A percentile compares a stretch with the other conserved stretches of the same genome.
Conservation (phyloP, 768 basidiomycete species). For the Leucocoprinus sp. region DNA sequence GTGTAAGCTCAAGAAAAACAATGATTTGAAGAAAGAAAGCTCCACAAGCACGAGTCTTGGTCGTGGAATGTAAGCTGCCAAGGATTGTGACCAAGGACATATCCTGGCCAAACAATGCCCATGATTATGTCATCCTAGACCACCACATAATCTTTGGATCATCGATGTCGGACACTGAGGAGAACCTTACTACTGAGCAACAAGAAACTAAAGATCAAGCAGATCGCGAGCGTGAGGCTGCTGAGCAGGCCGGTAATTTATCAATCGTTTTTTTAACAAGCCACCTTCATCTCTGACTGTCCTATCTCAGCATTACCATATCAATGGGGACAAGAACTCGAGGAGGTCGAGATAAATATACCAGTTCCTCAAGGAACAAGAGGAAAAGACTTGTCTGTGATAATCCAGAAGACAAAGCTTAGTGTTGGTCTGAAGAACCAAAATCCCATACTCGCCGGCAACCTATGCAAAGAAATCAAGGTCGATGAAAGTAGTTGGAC, state of each 20-base stretch:
- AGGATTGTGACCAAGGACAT: constrained; percentile 7
- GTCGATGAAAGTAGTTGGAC: constrained; percentile 98
- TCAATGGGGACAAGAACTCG: constrained; percentile 83
- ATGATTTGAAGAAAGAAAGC: constrained; percentile 3
- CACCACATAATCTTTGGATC: constrained; percentile 7
- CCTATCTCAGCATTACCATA: constrained; percentile 70
- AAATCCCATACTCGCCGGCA: constrained; percentile 81
- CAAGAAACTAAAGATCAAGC: constrained; percentile 63
- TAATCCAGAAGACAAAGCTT: constrained; percentile 76
- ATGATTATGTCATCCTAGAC: constrained; percentile 13
- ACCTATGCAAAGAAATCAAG: constrained; percentile 89
- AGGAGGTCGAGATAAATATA: constrained; percentile 75
- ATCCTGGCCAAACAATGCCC: constrained; percentile 16
- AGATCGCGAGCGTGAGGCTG: constrained; percentile 58
- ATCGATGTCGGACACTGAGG: constrained; percentile 23
- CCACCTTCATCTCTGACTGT: constrained; percentile 13
- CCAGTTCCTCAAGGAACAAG: constrained; percentile 86
- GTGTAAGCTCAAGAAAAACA: constrained; percentile 7
- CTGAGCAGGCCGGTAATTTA: constrained; percentile 73
- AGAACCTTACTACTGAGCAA: constrained; percentile 69
- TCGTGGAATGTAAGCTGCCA: constrained; percentile 11
- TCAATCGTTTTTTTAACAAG: constrained; percentile 10
- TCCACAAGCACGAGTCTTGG: constrained; percentile 1
- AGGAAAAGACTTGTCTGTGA: constrained; percentile 63
- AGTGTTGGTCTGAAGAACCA: constrained; percentile 79